phyloP scores from a whole-genome alignment of 139 green algal species.

The Picochlorum costavermella region DNA sequence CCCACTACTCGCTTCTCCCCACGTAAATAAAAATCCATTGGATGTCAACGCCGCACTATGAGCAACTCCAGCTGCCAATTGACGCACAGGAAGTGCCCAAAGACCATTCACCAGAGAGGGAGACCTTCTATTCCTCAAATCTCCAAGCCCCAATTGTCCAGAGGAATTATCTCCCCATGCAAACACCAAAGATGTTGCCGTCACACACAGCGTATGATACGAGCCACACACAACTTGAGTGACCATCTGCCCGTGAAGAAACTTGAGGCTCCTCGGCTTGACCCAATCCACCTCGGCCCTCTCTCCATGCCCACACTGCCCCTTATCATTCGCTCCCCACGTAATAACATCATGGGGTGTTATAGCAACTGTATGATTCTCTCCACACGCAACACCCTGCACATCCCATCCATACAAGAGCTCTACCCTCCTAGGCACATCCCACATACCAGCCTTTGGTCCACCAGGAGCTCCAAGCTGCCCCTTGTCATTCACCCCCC shows the following conservation, averaged over 20 bases:
- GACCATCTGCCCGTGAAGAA: constrained; percentile 54
- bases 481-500: constrained; percentile 59
- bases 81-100: constrained; percentile 69
- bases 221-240: constrained; percentile 65
- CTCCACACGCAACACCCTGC: constrained; percentile 32
- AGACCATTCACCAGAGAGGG: constrained; percentile 59
- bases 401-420: constrained; percentile 51
- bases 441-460: constrained; percentile 24
- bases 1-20: constrained; percentile 71
- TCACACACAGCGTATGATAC: constrained; percentile 74
- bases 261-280: constrained; percentile 37
- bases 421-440: constrained; percentile 46
- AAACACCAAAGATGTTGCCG: constrained; percentile 69
- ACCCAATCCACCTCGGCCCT: constrained; percentile 40
- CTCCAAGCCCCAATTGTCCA: constrained; percentile 72
- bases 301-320: constrained; percentile 71
- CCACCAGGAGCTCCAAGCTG: constrained; percentile 40
- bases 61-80: constrained; percentile 62
- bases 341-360: constrained; percentile 67
- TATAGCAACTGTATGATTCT: constrained; percentile 68
- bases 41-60: constrained; percentile 74
- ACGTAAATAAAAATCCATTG: constrained; percentile 78
- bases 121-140: constrained; percentile 38
- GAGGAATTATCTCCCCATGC: constrained; percentile 65
- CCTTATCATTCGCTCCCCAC: constrained; percentile 69